Base-by-base conservation (phyloP, 2,329 filamentous ascomycete genomes). In the Chrysosporium keratinophilum region DNA sequence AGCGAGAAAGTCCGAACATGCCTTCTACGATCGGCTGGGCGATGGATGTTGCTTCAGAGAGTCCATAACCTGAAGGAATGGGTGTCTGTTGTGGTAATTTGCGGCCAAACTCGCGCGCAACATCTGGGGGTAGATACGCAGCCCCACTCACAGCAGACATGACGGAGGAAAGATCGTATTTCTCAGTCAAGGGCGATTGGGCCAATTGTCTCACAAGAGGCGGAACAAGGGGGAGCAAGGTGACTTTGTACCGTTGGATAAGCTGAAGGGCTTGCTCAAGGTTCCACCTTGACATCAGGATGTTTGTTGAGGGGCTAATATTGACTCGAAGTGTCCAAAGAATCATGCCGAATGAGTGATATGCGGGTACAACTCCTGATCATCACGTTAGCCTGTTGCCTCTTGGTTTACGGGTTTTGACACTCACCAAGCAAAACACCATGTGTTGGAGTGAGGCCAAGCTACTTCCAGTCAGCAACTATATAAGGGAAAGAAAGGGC, bases 281-380 rank as follows among this genome's bases (percentile, higher is more conserved):
- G 33, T 57, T 53, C 55, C 55, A 57, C 41, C 52, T 54, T 12
- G 52, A 41, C 55, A 57, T 54, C 1, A 57, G 39, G 14, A 57
- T 52, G 33, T 54, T 57, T 5, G 52, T 57, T 7, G 33, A 42
- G 12, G 50, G 43, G 19, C 14, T 52, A 6, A 51, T 28, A 23
- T 57, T 54, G 6, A 57, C 55, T 9, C 55, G 52, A 9, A 52
- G 52, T 14, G 47, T 54, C 48, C 35, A 52, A 14, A 57, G 43
- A 40, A 48, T 57, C 55, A 57, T 50, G 10, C 52, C 55, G 17
- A 48, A 54, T 2, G 55, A 54, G 43, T 54, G 52, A 28, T 54
- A 57, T 7, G 42, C 42, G 2, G 52, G 55, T 11, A 57, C 23
- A 28, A 54, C 44, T 11, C 55, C 55, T 49, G 45, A 47, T 15